Percentiles rank a stretch among this genome's conserved stretches.
Conservation (phyloP, 768 basidiomycete species). For the Lactifluus hygrophoroides region DNA sequence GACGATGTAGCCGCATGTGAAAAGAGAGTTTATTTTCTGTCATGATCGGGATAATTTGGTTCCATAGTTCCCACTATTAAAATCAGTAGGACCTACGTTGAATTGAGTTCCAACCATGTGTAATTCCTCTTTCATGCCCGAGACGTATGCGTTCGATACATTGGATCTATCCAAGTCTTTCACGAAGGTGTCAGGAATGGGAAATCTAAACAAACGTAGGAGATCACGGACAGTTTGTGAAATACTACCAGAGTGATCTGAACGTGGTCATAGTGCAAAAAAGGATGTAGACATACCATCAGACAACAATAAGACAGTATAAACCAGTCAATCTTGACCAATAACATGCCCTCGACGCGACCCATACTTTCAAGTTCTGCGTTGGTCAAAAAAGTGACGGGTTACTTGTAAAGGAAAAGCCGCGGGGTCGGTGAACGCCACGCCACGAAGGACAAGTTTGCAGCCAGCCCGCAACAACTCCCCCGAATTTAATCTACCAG, state of each 20-base stretch:
- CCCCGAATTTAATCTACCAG: too few relatives aligned
- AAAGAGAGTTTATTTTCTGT: constrained; percentile 60
- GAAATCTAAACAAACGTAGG: neutral
- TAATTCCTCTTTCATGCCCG: constrained; percentile 76
- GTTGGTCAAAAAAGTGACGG: too few relatives aligned
- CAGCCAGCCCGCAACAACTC: neutral
- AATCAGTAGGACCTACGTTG: constrained; percentile 33
- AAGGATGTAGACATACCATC: constrained; percentile 38
- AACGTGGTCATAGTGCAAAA: neutral
- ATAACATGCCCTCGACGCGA: too few relatives aligned
- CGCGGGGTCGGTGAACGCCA: constrained; percentile 23
- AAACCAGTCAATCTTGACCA: constrained; percentile 57
- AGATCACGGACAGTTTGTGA: constrained; percentile 46
- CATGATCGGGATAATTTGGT: neutral
- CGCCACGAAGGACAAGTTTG: constrained; percentile 30
- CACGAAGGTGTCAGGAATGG: constrained; percentile 7
- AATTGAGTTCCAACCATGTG: constrained; percentile 55
- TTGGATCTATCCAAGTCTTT: constrained; percentile 62
- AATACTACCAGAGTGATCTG: constrained; percentile 53
- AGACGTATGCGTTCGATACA: constrained; percentile 68
- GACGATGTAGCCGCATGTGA: constrained; percentile 67
- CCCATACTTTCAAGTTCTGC: too few relatives aligned
- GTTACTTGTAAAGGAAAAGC: too few relatives aligned
- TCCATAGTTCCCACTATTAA: too few relatives aligned
- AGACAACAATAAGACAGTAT: constrained; percentile 65